Base-by-base conservation (phyloP, 2,329 filamentous ascomycete genomes). In the Exserohilum rostratum region DNA sequence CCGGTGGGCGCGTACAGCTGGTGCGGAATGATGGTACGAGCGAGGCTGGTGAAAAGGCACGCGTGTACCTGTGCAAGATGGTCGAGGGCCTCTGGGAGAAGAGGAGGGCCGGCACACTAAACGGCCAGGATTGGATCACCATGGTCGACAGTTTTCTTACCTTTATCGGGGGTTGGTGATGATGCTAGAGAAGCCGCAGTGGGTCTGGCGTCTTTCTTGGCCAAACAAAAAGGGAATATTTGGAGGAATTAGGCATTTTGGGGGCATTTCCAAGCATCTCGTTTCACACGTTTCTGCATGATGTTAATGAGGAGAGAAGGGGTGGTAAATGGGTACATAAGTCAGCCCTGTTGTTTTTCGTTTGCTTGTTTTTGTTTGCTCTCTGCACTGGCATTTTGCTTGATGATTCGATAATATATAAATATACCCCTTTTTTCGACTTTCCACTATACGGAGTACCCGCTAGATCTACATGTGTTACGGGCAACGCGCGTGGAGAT, bases 91-190 rank as follows among this genome's bases (percentile, higher is more conserved):
- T 75, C 15, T 76, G 73, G 73, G 67, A 71, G 57, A 74, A 68
- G 66, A 64, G 72, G 45, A 52, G 61, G 18, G 47, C 43, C 25
- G 71, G 73, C 1, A 62, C 56, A 22, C 53, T 75, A 22, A 71
- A 70, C 38, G 70, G 67, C 2, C 65, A 71, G 44, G 73, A 75
- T 45, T 72, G 72, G 69, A 68, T 75, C 25, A 54, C 58, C 34
- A 64, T 70, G 40, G 72, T 76, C 39, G 71, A 76, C 48, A 47
- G 37, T n/a, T 75, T 76, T 50, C 54, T 76, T 31, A 54, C 40
- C 7, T 71, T 69, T 37, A 69, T 68, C n/a, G 72, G 71, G 9
- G 68, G 69, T 31, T 70, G 63, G 65, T 69, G 39, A 50, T 17
- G 22, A 30, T 30, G 31, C 38, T 39, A 30, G 17, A 10, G 20